Conservation (phyloP, 2,329 filamentous ascomycete species). For the Xylaria sp. region DNA sequence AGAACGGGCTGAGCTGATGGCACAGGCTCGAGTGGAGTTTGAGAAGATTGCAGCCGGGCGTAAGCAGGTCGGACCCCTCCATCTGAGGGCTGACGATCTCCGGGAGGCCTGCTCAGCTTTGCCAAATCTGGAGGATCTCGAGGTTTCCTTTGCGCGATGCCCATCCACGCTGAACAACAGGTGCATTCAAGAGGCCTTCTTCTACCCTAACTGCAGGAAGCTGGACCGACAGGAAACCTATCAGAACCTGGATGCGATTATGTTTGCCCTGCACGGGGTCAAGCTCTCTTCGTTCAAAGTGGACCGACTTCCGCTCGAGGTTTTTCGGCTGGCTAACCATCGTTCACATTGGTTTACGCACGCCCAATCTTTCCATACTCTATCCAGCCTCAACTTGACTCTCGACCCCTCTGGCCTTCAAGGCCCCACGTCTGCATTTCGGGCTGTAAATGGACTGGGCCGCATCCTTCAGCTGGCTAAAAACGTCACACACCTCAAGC, state of each 20-base stretch:
- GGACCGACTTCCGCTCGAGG: constrained; percentile 58
- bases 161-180: constrained; percentile 53
- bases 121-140: constrained; percentile 54
- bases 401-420: constrained; percentile 55
- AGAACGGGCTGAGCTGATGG: constrained; percentile 51
- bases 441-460: constrained; percentile 58
- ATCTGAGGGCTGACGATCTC: constrained; percentile 52
- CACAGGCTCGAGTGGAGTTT: constrained; percentile 53
- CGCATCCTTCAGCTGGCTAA: constrained; percentile 55
- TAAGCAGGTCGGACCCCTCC: constrained; percentile 52
- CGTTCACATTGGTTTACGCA: constrained; percentile 57
- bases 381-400: constrained; percentile 55
- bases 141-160: constrained; percentile 56
- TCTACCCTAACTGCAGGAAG: constrained; percentile 54
- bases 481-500: constrained; percentile 53
- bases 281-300: constrained; percentile 54
- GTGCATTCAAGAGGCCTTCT: constrained; percentile 53
- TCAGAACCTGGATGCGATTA: constrained; percentile 55
- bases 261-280: constrained; percentile 53
- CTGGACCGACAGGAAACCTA: constrained; percentile 53
- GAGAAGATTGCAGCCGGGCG: constrained; percentile 52
- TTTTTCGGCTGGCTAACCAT: constrained; percentile 53
- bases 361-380: constrained; percentile 54
- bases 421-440: constrained; percentile 53
- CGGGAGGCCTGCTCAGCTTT: constrained; percentile 55